Base-by-base conservation (phyloP, 2,329 filamentous ascomycete species). In the Fusarium verrucosum region DNA sequence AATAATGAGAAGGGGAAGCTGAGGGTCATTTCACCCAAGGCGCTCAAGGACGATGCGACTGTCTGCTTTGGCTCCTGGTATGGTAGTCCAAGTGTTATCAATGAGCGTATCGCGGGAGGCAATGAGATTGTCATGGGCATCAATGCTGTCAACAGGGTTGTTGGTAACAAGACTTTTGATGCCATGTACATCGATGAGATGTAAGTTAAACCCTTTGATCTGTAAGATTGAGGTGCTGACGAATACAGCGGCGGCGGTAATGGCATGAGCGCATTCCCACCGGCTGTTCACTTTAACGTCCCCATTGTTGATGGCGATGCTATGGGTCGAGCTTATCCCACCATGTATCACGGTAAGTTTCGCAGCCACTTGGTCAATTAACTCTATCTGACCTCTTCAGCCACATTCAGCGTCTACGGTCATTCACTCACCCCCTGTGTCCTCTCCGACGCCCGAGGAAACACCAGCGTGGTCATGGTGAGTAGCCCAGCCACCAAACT, bases 41-140 rank as follows among this genome's bases (percentile, higher is more conserved):
- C 71, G 0, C 64, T 82, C 0, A 68, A 72, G 6, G 79, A 82
- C 26, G 69, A 75, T 11, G 79, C 77, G 10, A 66, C 74, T 2
- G 73, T 80, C 5, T 79, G 79, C 37, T 78, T 80, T 35, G 79
- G 79, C 0, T 79, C 79, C 1, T 81, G 80, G 73, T 82, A 81
- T 38, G 80, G 80, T 4, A 79, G 77, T 30, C 78, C 78, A 0
- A 79, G 75, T 19, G 78, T 79, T 10, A 76, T 77, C 36, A 77
- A 76, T 30, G 78, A 80, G 65, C 72, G 75, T 0, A 70, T 79
- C 2, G 71, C 73, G 1, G 70, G 70, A 2, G 78, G 78, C 5
- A 75, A 66, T 16, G 78, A 79, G 59, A 78, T 79, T 20, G 67
- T 73, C 19, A 68, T 64, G 4, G 78, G 76, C 1, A 77, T 79